A percentile compares a stretch with the other conserved stretches of the same genome.
These are phyloP conservation scores for Cercospora sp. DNA, from an alignment of 2,329 filamentous ascomycete species.

Conservation along the genomic window DNA sequence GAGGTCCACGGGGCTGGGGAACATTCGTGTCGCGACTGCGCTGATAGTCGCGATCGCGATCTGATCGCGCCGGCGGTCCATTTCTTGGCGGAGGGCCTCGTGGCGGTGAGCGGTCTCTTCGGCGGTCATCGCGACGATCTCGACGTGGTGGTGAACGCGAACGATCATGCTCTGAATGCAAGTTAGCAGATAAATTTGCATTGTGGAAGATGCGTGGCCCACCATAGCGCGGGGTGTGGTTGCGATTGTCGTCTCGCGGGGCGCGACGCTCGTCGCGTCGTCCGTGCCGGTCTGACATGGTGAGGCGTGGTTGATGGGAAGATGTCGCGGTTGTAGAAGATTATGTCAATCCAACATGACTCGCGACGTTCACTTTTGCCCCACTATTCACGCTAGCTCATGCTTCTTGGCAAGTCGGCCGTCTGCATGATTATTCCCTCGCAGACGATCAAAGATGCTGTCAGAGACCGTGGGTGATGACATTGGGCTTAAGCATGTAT, in stretches of 20 bases:
- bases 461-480: background rate
- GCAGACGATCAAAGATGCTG: background rate
- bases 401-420: background rate
- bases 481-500: background rate
- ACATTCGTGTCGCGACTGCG: slow-evolving; percentile 20
- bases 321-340: background rate
- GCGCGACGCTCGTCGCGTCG: slow-evolving; percentile 31
- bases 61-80: slow-evolving; percentile 25
- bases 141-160: slow-evolving; percentile 37
- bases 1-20: slow-evolving; percentile 13
- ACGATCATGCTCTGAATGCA: slow-evolving; percentile 32
- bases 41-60: slow-evolving; percentile 28
- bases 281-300: slow-evolving; percentile 30
- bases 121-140: slow-evolving; percentile 35
- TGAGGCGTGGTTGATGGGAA: slow-evolving; percentile 16
- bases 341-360: background rate
- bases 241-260: slow-evolving; percentile 32
- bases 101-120: slow-evolving; percentile 10
- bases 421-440: background rate
- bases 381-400: background rate
- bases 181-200: slow-evolving; percentile 19
- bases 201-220: background rate
- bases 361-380: background rate
- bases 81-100: background rate
- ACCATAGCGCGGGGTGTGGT: slow-evolving; percentile 34